These are phyloP conservation scores for Tetrapisispora iriomotensis DNA, from an alignment of 805 yeast genomes.

Conservation along the genomic window DNA sequence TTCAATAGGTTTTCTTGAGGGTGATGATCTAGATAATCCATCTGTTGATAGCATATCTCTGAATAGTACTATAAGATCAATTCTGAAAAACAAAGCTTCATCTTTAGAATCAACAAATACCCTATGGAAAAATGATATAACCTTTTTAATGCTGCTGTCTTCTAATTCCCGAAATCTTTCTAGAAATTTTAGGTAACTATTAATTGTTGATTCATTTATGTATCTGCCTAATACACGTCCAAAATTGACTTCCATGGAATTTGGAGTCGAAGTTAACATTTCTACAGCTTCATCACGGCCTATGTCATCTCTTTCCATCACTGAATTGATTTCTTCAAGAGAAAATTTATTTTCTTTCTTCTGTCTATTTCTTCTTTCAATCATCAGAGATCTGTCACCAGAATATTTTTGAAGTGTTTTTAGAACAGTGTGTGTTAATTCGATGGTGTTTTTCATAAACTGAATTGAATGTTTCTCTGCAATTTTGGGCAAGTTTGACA, in stretches of 20 bases:
- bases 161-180: slow-evolving; percentile 52
- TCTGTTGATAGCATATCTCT: slow-evolving; percentile 43
- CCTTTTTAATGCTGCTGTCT: slow-evolving; percentile 49
- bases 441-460: slow-evolving; percentile 50
- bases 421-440: slow-evolving; percentile 53
- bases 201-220: slow-evolving; percentile 44
- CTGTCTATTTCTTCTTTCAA: slow-evolving; percentile 36
- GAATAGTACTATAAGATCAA: slow-evolving; percentile 61
- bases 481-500: slow-evolving; percentile 51
- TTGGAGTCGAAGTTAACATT: slow-evolving; percentile 12
- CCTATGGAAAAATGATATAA: slow-evolving; percentile 61
- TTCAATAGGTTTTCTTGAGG: slow-evolving; percentile 49
- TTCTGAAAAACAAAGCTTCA: slow-evolving; percentile 47
- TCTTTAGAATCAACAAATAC: slow-evolving; percentile 55
- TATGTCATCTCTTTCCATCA: slow-evolving; percentile 28
- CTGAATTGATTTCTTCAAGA: slow-evolving; percentile 27
- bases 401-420: slow-evolving; percentile 54
- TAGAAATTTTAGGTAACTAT: slow-evolving; percentile 55
- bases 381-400: slow-evolving; percentile 39
- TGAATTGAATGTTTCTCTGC: slow-evolving; percentile 56
- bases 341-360: slow-evolving; percentile 17
- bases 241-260: slow-evolving; percentile 15
- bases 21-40: slow-evolving; percentile 38
- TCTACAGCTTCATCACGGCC: slow-evolving; percentile 28
- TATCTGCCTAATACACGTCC: slow-evolving; percentile 16